Evolutionary conservation across 2,329 filamentous ascomycete species (phyloP).

Genomic region (Sarocladium brachiariae): DNA sequence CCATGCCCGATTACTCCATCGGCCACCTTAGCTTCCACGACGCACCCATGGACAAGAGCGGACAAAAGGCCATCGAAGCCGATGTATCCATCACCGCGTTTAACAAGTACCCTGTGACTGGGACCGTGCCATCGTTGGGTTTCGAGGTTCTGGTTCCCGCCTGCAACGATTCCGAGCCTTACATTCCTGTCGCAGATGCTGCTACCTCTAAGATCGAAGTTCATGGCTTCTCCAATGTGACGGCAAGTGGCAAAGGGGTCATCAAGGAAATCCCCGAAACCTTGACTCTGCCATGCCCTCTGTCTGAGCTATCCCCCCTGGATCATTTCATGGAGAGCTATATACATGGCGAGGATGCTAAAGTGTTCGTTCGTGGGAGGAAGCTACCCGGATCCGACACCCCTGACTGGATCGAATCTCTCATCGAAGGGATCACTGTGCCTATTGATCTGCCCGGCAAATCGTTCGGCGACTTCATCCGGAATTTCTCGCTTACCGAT

Average conservation of each 20-base stretch:
- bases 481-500: conserved; percentile 78
- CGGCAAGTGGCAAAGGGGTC: conserved; percentile 62
- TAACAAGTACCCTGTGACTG: conserved; percentile 72
- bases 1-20: conserved; percentile 79
- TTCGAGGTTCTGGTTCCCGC: conserved; percentile 84
- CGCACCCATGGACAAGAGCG: conserved; percentile 38
- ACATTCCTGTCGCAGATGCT: conserved; percentile 74
- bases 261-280: conserved; percentile 67
- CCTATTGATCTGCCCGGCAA: conserved; percentile 79
- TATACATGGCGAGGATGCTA: conserved; percentile 70
- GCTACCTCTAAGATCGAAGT: conserved; percentile 61
- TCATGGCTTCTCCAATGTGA: conserved; percentile 59
- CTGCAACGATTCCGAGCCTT: conserved; percentile 63
- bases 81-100: conserved; percentile 66
- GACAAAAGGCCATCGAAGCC: conserved; percentile 61
- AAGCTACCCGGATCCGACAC: conserved; percentile 58
- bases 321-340: conserved; percentile 77
- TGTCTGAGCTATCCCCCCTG: conserved; percentile 71
- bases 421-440: conserved; percentile 75
- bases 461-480: conserved; percentile 74
- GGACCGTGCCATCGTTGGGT: conserved; percentile 70
- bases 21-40: conserved; percentile 75
- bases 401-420: conserved; percentile 74
- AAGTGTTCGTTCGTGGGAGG: conserved; percentile 77
- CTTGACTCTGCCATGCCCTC: conserved; percentile 67